A percentile compares a stretch with the other conserved stretches of the same genome.
phyloP scores from a whole-genome alignment of 2,329 filamentous ascomycete species.

The Microdochium trichocladiopsis region DNA sequence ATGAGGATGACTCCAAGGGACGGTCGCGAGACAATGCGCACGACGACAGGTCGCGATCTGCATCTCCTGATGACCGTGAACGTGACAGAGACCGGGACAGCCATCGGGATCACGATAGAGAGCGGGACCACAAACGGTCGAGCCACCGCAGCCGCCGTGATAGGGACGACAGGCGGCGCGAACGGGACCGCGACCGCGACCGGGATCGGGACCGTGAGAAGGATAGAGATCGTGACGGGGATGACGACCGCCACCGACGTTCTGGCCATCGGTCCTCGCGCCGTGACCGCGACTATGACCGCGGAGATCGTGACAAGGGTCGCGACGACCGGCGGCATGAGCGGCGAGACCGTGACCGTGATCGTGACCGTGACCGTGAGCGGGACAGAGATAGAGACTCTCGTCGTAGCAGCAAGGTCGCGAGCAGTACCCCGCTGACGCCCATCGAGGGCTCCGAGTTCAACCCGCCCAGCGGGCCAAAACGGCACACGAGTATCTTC shows the following conservation, averaged over 20 bases:
- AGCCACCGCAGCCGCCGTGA: conserved; percentile 57
- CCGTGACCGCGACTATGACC: conserved; percentile 32
- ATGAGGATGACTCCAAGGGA: conserved; percentile 35
- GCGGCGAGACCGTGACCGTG: conserved; percentile 25
- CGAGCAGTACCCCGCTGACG: conserved; percentile 20
- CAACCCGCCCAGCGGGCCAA: conserved; percentile 33
- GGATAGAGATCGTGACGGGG: conserved; percentile 23
- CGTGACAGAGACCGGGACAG: not conserved
- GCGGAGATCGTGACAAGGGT: conserved; percentile 26
- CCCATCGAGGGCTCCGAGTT: conserved; percentile 26
- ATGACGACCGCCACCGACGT: conserved; percentile 26
- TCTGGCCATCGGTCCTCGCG: conserved; percentile 33
- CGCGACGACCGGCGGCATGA: conserved; percentile 24
- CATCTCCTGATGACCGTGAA: conserved; percentile 49
- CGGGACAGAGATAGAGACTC: conserved; percentile 28
- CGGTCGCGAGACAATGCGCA: conserved; percentile 32
- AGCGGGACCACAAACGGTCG: conserved; percentile 33
- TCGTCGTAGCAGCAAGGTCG: conserved; percentile 24
- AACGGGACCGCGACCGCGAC: conserved; percentile 35
- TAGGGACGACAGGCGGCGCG: conserved; percentile 36
- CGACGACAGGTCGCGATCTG: conserved; percentile 54
- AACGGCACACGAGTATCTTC: conserved; percentile 18
- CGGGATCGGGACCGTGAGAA: conserved; percentile 33
- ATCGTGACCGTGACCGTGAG: conserved; percentile 21
- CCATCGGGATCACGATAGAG: not conserved